A percentile compares a stretch with the other conserved stretches of the same genome.
These are phyloP conservation scores for Tausonia pullulans DNA, from an alignment of 1,284 basidiomycete genomes.

Conservation along the genomic window DNA sequence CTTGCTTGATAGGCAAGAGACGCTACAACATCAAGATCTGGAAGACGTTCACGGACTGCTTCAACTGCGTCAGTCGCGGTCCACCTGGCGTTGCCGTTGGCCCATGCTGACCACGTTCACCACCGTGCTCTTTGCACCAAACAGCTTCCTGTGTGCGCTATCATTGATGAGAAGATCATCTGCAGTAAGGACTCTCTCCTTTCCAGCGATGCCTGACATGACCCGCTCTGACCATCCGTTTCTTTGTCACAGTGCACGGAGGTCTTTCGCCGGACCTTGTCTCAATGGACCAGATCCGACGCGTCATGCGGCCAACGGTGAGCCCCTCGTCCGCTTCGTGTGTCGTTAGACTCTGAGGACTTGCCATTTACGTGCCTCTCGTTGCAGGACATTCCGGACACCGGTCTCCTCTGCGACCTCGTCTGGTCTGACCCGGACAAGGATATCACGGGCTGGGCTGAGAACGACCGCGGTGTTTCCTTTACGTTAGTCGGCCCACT, in stretches of 20 bases:
- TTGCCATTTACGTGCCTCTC: too few relatives aligned
- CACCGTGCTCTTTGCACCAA: slow-evolving; percentile 59
- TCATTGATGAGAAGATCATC: slow-evolving; percentile 96
- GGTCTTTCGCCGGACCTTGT: slow-evolving; percentile 40
- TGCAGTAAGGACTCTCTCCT: slow-evolving; percentile 39
- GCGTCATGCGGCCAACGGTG: slow-evolving; percentile 39
- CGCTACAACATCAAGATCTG: slow-evolving; percentile 96
- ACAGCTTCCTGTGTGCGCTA: slow-evolving; percentile 86
- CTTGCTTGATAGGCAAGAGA: slow-evolving; percentile 60
- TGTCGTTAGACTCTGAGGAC: too few relatives aligned
- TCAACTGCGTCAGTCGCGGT: slow-evolving; percentile 53
- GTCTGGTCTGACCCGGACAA: slow-evolving; percentile 43
- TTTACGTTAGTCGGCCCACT: slow-evolving; percentile 36
- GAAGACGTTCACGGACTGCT: slow-evolving; percentile 97
- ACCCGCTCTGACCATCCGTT: not conserved
- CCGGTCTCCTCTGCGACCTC: slow-evolving; percentile 38
- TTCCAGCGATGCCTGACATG: too few relatives aligned
- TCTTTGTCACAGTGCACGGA: slow-evolving; percentile 28
- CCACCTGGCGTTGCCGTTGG: not conserved
- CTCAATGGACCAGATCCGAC: slow-evolving; percentile 40
- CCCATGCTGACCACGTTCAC: not conserved
- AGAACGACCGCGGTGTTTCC: slow-evolving; percentile 41
- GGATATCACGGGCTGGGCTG: slow-evolving; percentile 38
- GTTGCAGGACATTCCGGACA: slow-evolving; percentile 37
- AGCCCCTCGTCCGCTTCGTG: too few relatives aligned